Evolutionary conservation across 164 flowering plant genomes (phyloP).

Genomic region (Vitis amurensis): DNA sequence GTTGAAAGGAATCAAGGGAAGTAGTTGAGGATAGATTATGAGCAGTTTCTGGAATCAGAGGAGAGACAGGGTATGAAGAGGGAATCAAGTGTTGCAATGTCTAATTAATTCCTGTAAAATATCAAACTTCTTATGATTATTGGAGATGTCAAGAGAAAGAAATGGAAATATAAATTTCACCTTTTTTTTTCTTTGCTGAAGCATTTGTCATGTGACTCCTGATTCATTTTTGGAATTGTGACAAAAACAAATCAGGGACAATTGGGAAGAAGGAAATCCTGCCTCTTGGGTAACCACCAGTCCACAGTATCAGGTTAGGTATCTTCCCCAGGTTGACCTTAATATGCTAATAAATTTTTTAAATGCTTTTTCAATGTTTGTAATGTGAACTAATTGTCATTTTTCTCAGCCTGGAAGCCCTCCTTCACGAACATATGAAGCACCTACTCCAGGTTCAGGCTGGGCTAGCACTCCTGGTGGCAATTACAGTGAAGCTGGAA

Average conservation of each 20-base stretch:
- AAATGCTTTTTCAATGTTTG: not conserved
- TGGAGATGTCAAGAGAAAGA: too few relatives aligned
- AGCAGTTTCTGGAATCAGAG: too few relatives aligned
- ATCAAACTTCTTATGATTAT: too few relatives aligned
- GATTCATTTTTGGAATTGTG: not conserved
- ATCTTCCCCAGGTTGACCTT: not conserved
- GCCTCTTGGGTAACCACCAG: constrained; percentile 84
- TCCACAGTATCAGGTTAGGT: constrained; percentile 86
- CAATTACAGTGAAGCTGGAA: constrained; percentile 88
- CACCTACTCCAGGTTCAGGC: constrained; percentile 98
- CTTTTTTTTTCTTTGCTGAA: too few relatives aligned
- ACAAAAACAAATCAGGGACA: constrained; percentile 54
- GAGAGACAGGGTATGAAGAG: too few relatives aligned
- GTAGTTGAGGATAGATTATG: too few relatives aligned
- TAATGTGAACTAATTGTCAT: not conserved
- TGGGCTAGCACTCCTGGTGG: constrained; percentile 91
- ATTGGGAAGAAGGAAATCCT: constrained; percentile 98
- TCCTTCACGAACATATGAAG: constrained; percentile 84
- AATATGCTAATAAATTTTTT: not conserved
- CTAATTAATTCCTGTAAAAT: too few relatives aligned
- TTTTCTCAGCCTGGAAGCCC: constrained; percentile 89
- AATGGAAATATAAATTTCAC: too few relatives aligned
- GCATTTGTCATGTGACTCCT: not conserved
- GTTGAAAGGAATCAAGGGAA: too few relatives aligned
- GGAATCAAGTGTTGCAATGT: too few relatives aligned